Percentiles rank a stretch among this genome's conserved stretches.
Evolutionary conservation across 805 yeast species (phyloP).

Genomic region (Cyberlindnera saturnus): DNA sequence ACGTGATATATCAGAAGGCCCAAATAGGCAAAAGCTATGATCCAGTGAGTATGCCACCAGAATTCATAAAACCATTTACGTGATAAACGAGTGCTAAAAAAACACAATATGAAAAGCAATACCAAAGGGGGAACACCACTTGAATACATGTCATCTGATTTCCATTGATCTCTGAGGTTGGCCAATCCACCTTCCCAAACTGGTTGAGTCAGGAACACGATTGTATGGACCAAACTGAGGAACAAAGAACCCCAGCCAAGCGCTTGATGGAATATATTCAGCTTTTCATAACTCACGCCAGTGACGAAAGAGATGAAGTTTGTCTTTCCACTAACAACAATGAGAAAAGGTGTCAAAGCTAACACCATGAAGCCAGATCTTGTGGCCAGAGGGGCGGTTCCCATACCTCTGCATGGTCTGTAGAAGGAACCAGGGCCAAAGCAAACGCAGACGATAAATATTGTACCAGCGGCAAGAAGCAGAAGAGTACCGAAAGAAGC

Average conservation of each 20-base stretch:
- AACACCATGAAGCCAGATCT: conserved; percentile 46
- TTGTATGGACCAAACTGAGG: conserved; percentile 41
- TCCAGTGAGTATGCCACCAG: conserved; percentile 50
- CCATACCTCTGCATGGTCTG: conserved; percentile 47
- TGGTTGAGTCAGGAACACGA: conserved; percentile 43
- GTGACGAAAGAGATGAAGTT: conserved; percentile 43
- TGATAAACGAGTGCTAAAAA: conserved; percentile 34
- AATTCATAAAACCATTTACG: conserved; percentile 39
- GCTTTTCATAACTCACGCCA: conserved; percentile 50
- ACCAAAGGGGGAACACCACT: conserved; percentile 47
- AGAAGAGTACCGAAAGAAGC: conserved; percentile 31
- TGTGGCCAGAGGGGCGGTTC: conserved; percentile 53
- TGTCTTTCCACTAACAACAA: conserved; percentile 45
- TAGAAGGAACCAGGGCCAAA: conserved; percentile 45
- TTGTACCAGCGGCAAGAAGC: conserved; percentile 26
- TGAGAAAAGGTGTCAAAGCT: conserved; percentile 45
- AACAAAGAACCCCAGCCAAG: conserved; percentile 36
- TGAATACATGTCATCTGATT: conserved; percentile 19
- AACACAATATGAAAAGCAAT: conserved; percentile 36
- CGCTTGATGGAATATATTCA: conserved; percentile 43
- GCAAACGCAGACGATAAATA: conserved; percentile 28
- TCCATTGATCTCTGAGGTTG: conserved; percentile 19
- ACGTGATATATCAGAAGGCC: conserved; percentile 43
- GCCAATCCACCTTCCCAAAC: conserved; percentile 43
- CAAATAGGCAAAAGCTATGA: conserved; percentile 41